Base-by-base conservation (phyloP, 2,329 filamentous ascomycete species). In the Sporothrix luriei region DNA sequence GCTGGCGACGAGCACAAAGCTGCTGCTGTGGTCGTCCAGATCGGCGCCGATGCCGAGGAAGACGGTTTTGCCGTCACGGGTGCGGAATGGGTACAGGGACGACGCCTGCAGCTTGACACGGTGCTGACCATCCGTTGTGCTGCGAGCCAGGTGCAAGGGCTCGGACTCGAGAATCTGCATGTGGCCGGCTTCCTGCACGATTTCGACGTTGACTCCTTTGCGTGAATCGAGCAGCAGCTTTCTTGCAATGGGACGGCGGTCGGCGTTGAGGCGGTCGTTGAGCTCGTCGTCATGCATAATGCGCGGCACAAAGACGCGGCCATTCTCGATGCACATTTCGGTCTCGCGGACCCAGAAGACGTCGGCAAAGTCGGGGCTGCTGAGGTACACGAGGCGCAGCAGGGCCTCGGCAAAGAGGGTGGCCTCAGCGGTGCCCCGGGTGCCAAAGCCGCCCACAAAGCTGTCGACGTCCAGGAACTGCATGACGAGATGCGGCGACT, bases 231-330 rank as follows among this genome's bases (percentile, higher is more conserved):
- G 66, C 14, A 49, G 19, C 26, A 73, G 64, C 24, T 67, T 26
- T 29, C 67, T 69, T 16, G 68, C 55, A 51, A 75, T 69, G 33
- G 67, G 13, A 10, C 74, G 71, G 16, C 71, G 73, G 21, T 65
- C 55, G 1, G 74, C 71, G 48, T 75, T 75, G 68, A 73, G 69
- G 6, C 72, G 69, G 21, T 68, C 64, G 48, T 75, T 75, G 66
- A 69, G 65, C 14, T 69, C 68, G 11, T 51, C 65, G 62, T 71
- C 69, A 7, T 51, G 69, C 11, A 71, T 46, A 19, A 75, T 65
- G 11, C 78, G 75, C 10, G 78, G 77, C 33, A 79, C 75, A 21
- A 75, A 49, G 5, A 74, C 40, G 3, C 73, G 70, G 1, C 76
- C 77, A 43, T 75, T 48, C 4, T 74, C 40, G 13, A 78, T 52